A percentile compares a stretch with the other conserved stretches of the same genome.
These are phyloP conservation scores for Capronia coronata DNA, from an alignment of 2,329 filamentous ascomycete genomes.

Conservation along the genomic window DNA sequence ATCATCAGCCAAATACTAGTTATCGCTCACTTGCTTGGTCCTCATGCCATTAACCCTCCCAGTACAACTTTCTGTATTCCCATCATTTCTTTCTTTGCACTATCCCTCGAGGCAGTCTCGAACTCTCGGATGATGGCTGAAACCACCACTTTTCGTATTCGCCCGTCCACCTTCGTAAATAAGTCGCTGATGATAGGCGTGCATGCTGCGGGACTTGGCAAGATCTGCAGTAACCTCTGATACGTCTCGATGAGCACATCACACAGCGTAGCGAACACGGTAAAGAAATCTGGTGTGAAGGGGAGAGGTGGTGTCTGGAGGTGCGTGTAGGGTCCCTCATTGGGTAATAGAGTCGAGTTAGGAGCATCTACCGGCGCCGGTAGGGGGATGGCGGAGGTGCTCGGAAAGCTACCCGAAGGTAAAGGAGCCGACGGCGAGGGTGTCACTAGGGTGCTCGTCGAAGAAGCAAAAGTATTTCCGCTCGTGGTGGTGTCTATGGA, in stretches of 20 bases:
- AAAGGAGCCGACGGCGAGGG: conserved; percentile 32
- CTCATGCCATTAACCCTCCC: conserved; percentile 64
- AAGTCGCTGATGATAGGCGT: conserved; percentile 66
- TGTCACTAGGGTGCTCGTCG: conserved; percentile 29
- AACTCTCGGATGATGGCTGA: conserved; percentile 85
- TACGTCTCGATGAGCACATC: conserved; percentile 94
- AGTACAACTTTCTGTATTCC: conserved; percentile 84
- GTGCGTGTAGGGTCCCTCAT: conserved; percentile 56
- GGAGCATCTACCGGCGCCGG: conserved; percentile 42
- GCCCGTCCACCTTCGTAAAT: conserved; percentile 82
- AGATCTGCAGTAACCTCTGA: conserved; percentile 64
- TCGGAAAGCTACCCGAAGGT: conserved; percentile 32
- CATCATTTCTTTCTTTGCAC: conserved; percentile 72
- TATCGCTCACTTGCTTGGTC: background rate
- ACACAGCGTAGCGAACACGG: conserved; percentile 91
- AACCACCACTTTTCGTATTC: conserved; percentile 81
- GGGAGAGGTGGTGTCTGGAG: conserved; percentile 86
- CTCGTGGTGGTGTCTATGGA: conserved; percentile 41
- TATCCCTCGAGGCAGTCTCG: conserved; percentile 72
- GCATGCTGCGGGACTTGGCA: conserved; percentile 69
- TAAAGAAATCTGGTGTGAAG: conserved; percentile 95
- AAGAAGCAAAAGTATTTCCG: conserved; percentile 36
- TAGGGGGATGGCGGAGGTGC: conserved; percentile 48
- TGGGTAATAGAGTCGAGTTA: conserved; percentile 26
- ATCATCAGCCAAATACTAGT: conserved; percentile 1